phyloP scores from a whole-genome alignment of 1,284 basidiomycete species.

The Fomitopsis schrenkii region DNA sequence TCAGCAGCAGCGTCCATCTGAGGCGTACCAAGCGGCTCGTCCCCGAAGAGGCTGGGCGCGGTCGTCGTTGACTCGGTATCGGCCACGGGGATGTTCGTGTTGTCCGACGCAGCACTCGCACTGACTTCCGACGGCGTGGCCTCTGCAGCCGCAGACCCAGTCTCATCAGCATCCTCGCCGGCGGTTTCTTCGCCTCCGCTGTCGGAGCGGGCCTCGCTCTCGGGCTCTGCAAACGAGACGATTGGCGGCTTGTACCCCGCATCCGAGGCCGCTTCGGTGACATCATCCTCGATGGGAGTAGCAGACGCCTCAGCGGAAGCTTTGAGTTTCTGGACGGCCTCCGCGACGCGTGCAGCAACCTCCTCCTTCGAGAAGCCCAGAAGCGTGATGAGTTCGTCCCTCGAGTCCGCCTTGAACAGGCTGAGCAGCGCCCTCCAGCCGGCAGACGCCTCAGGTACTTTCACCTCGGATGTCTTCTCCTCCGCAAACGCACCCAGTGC shows the following conservation, averaged over 20 bases:
- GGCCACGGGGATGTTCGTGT: constrained; percentile 55
- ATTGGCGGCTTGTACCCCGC: constrained; percentile 50
- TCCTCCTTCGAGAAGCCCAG: constrained; percentile 94
- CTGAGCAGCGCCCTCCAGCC: constrained; percentile 90
- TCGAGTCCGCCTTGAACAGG: constrained; percentile 85
- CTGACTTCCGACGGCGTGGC: constrained; percentile 73
- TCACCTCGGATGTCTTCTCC: constrained; percentile 41
- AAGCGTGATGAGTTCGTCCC: constrained; percentile 87
- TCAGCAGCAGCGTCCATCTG: constrained; percentile 69
- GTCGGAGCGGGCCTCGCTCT: constrained; percentile 33
- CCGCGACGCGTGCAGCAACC: constrained; percentile 74
- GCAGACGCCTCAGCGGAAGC: constrained; percentile 30
- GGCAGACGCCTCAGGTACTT: constrained; percentile 39
- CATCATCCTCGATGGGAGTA: constrained; percentile 30
- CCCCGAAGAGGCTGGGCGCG: constrained; percentile 85
- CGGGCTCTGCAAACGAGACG: constrained; percentile 76
- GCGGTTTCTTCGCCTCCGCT: constrained; percentile 33
- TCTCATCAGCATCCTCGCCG: constrained; percentile 35
- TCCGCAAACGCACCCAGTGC: constrained; percentile 65
- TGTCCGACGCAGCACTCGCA: constrained; percentile 58
- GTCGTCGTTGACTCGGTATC: constrained; percentile 80
- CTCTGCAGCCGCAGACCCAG: constrained; percentile 41
- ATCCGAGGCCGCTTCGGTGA: constrained; percentile 35
- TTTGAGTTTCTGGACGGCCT: constrained; percentile 77
- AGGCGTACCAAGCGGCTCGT: constrained; percentile 63